Evolutionary conservation across 2,329 filamentous ascomycete species (phyloP).

Genomic region (Penicillium sp.): DNA sequence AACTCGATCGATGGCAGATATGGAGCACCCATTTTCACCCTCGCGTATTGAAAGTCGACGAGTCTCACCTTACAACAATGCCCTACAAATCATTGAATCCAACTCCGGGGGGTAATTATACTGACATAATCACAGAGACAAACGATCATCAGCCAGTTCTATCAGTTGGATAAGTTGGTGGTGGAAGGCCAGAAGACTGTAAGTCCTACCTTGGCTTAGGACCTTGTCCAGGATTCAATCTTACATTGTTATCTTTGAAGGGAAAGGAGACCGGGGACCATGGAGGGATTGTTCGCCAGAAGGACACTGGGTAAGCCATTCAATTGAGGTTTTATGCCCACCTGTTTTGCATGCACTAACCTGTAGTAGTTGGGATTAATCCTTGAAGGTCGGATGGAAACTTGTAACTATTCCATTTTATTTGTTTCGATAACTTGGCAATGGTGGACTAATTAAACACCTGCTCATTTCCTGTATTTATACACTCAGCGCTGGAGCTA

Average conservation of each 20-base stretch:
- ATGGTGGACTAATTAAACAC: constrained; percentile 7
- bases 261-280: constrained; percentile 57
- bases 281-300: constrained; percentile 69
- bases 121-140: constrained; percentile 69
- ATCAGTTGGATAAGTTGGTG: constrained; percentile 84
- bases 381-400: constrained; percentile 1
- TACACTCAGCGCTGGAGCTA: constrained; percentile 16
- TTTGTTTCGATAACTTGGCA: constrained; percentile 6
- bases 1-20: constrained; percentile 1
- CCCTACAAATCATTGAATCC: neutral
- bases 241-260: constrained; percentile 16
- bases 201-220: constrained; percentile 33
- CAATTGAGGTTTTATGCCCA: neutral
- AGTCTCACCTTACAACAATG: neutral
- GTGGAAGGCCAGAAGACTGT: constrained; percentile 83
- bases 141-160: constrained; percentile 93
- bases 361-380: constrained; percentile 31
- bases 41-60: neutral
- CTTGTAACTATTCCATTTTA: constrained; percentile 10
- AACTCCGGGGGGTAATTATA: neutral
- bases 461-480: constrained; percentile 23
- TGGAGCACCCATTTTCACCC: neutral
- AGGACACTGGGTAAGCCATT: constrained; percentile 66
- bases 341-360: constrained; percentile 4
- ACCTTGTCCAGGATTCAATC: neutral